phyloP scores from a whole-genome alignment of 352 stramenopile species.

The Phytophthora megakarya region DNA sequence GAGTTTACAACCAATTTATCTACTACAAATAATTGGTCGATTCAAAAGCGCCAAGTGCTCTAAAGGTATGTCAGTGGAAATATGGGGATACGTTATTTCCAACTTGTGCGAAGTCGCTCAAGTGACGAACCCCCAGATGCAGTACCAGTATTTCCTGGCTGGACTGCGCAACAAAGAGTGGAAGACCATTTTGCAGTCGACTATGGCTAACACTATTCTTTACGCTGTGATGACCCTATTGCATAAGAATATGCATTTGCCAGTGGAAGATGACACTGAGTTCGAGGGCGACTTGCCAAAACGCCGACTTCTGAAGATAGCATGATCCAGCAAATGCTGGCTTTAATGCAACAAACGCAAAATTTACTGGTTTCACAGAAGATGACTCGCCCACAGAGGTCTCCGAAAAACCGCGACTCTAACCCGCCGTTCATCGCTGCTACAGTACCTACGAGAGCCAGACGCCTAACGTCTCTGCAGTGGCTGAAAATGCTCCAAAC shows the following conservation, averaged over 20 bases:
- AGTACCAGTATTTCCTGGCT: constrained; percentile 3
- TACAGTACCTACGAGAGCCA: too few relatives aligned
- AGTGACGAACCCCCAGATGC: neutral
- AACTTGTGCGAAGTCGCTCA: neutral
- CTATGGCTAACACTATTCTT: neutral
- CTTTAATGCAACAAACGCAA: too few relatives aligned
- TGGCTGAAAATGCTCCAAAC: too few relatives aligned
- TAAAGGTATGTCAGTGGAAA: neutral
- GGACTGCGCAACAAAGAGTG: neutral
- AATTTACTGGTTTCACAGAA: too few relatives aligned
- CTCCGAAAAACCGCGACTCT: too few relatives aligned
- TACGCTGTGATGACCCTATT: neutral
- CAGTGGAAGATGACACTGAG: neutral
- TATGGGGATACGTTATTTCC: too few relatives aligned
- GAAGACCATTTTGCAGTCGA: neutral
- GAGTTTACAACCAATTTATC: neutral
- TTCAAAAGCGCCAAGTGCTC: neutral
- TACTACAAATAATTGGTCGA: neutral
- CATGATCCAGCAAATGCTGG: neutral
- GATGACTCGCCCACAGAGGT: too few relatives aligned
- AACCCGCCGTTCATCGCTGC: too few relatives aligned
- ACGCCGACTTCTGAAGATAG: neutral
- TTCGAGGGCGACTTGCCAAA: neutral
- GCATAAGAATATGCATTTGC: neutral
- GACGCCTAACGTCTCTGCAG: too few relatives aligned